Percentiles rank a stretch among this genome's conserved stretches.
phyloP scores from a whole-genome alignment of 176 grass and related monocot genomes.

The Calamus simplicifolius region DNA sequence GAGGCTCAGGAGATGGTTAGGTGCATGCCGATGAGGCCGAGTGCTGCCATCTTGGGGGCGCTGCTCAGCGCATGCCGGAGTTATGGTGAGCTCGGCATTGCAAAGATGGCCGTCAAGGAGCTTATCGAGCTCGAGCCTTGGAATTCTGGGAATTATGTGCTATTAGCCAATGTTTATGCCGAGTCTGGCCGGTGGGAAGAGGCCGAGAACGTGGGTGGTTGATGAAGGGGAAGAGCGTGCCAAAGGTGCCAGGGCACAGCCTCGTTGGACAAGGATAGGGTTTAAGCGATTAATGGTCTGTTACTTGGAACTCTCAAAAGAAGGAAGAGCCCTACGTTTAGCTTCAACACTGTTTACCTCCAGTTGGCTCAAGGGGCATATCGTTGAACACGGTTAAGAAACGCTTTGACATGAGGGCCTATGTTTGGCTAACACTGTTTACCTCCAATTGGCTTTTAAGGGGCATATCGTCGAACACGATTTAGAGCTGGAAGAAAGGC shows the following conservation, averaged over 20 bases:
- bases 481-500: too few species aligned
- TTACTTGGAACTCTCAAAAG: too few species aligned
- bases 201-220: conserved; percentile 29
- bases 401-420: too few species aligned
- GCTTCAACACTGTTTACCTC: too few species aligned
- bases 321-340: too few species aligned
- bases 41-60: conserved; percentile 44
- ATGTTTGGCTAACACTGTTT: too few species aligned
- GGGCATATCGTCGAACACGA: too few species aligned
- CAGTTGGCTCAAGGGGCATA: too few species aligned
- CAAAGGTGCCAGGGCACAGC: conserved; percentile 50
- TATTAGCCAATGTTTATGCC: conserved; percentile 51
- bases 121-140: conserved; percentile 52
- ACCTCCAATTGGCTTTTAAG: too few species aligned
- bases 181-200: conserved; percentile 42
- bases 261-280: conserved; percentile 5
- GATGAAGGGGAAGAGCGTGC: conserved; percentile 50
- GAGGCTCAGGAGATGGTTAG: conserved; percentile 36
- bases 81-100: conserved; percentile 27
- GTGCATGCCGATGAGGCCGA: conserved; percentile 44
- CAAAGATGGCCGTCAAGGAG: conserved; percentile 51
- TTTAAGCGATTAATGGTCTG: too few species aligned
- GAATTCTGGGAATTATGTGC: conserved; percentile 56
- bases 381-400: too few species aligned
- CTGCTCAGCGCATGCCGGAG: conserved; percentile 37